Percentiles rank a stretch among this genome's conserved stretches.
Evolutionary conservation across 441 rosid species (phyloP).

Genomic region (Lepidium campestre): DNA sequence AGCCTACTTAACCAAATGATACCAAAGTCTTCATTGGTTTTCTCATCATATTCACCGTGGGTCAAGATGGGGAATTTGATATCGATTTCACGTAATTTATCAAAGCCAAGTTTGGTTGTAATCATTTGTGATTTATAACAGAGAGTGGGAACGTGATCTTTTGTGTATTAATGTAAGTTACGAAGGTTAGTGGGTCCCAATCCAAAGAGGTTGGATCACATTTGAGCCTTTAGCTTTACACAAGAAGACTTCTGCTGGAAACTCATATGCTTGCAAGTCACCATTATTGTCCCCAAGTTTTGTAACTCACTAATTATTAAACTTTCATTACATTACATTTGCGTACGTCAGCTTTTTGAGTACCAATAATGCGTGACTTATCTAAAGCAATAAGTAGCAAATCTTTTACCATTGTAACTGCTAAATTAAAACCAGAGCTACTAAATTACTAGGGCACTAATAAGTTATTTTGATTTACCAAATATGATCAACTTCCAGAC

Average conservation of each 20-base stretch:
- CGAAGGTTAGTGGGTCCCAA: constrained; percentile 16
- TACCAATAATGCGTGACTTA: constrained; percentile 17
- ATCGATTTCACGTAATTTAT: not conserved
- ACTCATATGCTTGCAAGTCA: constrained; percentile 33
- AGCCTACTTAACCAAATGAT: not conserved
- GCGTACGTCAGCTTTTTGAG: not conserved
- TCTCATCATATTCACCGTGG: not conserved
- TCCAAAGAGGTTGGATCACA: constrained; percentile 4
- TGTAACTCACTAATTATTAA: not conserved
- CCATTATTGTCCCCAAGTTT: not conserved
- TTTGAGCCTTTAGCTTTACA: constrained; percentile 49
- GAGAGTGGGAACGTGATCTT: constrained; percentile 1
- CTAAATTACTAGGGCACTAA: not conserved
- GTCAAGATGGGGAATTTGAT: not conserved
- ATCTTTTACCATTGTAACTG: too few species aligned
- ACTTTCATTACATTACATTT: not conserved
- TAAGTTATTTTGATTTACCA: not conserved
- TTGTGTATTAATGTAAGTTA: not conserved
- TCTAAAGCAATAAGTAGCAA: not conserved
- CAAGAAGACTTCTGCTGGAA: constrained; percentile 34
- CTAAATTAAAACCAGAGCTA: too few species aligned
- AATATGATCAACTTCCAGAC: constrained; percentile 1
- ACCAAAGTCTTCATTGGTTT: not conserved
- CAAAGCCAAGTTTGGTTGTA: not conserved
- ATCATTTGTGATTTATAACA: not conserved